Percentiles rank a stretch among this genome's conserved stretches.
Evolutionary conservation across 1,284 basidiomycete genomes (phyloP).

Genomic region (Entoloma clypeatum): DNA sequence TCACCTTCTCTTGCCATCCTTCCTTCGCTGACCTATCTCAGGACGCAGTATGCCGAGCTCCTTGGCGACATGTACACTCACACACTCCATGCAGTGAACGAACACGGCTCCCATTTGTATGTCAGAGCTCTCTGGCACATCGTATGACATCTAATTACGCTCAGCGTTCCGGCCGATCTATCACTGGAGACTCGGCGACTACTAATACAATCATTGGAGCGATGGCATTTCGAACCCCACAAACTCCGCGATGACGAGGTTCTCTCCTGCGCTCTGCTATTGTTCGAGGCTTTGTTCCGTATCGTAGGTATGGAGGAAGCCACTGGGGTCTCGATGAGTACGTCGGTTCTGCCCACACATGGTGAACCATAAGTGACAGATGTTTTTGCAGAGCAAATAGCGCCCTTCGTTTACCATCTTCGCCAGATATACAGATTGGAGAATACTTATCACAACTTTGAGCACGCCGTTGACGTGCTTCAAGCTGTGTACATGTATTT

Average conservation of each 20-base stretch:
- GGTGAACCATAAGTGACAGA: constrained; percentile 9
- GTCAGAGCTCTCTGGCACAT: constrained; percentile 16
- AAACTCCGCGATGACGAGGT: constrained; percentile 76
- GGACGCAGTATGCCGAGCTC: constrained; percentile 66
- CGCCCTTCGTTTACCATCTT: constrained; percentile 75
- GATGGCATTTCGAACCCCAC: constrained; percentile 88
- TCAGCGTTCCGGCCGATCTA: constrained; percentile 31
- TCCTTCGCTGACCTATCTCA: constrained; percentile 18
- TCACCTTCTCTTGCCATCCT: constrained; percentile 20
- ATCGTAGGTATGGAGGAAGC: constrained; percentile 72
- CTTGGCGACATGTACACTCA: constrained; percentile 80
- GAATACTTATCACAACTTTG: constrained; percentile 95
- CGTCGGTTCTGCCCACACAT: constrained; percentile 33
- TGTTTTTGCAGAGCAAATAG: constrained; percentile 56
- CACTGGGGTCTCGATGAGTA: constrained; percentile 63
- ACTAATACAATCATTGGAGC: constrained; percentile 64
- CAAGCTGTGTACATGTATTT: constrained; percentile 90
- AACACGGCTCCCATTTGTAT: constrained; percentile 46
- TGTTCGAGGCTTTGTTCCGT: constrained; percentile 72
- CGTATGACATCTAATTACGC: constrained; percentile 7
- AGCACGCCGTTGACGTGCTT: constrained; percentile 91
- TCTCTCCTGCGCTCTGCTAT: constrained; percentile 72
- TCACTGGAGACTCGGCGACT: constrained; percentile 41
- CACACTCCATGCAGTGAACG: constrained; percentile 68
- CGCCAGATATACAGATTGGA: constrained; percentile 82